Base-by-base conservation (phyloP, 2,329 filamentous ascomycete genomes). In the Cytospora mali region DNA sequence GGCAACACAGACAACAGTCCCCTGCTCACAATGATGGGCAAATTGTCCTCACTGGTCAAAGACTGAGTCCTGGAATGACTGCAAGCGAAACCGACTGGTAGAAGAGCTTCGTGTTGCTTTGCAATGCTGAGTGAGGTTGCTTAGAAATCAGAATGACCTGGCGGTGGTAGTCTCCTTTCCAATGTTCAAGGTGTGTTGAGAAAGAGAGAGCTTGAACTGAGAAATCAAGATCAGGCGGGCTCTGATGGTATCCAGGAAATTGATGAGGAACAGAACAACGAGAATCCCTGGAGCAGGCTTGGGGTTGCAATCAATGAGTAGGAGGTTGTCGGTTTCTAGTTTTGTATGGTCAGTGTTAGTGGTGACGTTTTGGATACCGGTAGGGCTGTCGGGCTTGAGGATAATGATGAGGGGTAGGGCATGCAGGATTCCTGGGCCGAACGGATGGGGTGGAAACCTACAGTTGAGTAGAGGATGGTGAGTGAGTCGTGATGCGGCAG, bases 331-430 rank as follows among this genome's bases (percentile, higher is more conserved):
- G 57, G 33, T 7, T 46, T 21, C 33, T 53, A 31, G 9, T 46
- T 42, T 35, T 59, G 56, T 46, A 59, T 42, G 49, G 56, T 35
- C 14, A 39, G 56, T 59, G 31, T 59, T 27, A 59, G 56, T 59
- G 56, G 56, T 52, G 49, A 58, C 56, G 55, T 58, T 35, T n/a
- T n/a, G n/a, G 55, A 58, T 48, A 18, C 27, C 49, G 23, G 55
- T 31, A 58, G 55, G 18, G 35, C 25, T 46, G 42, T 46, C 42
- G n/a, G 42, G 31, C 13, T 48, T 33, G 6, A 28, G 27, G 42
- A 27, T 10, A n/a, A 33, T 7, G 46, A 46, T 46, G 42, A 46
- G 42, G 42, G 42, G 42, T 46, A 46, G 42, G 14, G 23, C 42
- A 23, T 46, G 42, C 42, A 46, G 42, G n/a, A 46, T n/a, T 23